Conservation (phyloP, 768 basidiomycete genomes). For the Podaxis pistillaris region DNA sequence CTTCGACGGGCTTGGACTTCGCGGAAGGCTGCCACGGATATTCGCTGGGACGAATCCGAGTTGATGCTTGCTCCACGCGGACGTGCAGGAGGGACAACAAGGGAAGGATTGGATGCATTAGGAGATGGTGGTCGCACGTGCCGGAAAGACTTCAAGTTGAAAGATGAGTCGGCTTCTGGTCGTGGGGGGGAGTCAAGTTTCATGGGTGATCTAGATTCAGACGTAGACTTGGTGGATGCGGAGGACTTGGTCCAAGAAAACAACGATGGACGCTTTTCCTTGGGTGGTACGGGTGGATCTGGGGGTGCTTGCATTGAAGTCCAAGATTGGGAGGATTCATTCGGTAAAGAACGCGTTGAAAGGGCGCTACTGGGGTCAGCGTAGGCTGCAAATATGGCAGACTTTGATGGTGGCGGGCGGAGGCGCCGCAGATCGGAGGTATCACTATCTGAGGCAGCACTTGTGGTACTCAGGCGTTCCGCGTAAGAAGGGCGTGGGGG, state of each 20-base stretch:
- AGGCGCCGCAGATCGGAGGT: conserved; percentile 38
- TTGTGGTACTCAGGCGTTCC: conserved; percentile 34
- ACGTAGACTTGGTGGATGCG: conserved; percentile 30
- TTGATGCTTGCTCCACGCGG: conserved; percentile 57
- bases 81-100: conserved; percentile 43
- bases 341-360: conserved; percentile 68
- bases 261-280: conserved; percentile 27
- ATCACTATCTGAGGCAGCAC: conserved; percentile 43
- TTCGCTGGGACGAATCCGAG: conserved; percentile 69
- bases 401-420: conserved; percentile 61
- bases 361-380: conserved; percentile 48
- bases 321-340: conserved; percentile 29
- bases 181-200: conserved; percentile 20
- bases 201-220: conserved; percentile 20
- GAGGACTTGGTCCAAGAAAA: conserved; percentile 33
- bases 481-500: conserved; percentile 33
- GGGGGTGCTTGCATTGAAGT: conserved; percentile 24
- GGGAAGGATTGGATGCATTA: conserved; percentile 26
- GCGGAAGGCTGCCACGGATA: conserved; percentile 79
- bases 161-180: conserved; percentile 39
- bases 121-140: conserved; percentile 56
- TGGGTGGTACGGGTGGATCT: conserved; percentile 31
- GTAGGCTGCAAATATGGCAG: conserved; percentile 61
- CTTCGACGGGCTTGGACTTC: conserved; percentile 73
- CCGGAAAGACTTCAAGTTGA: conserved; percentile 74